Evolutionary conservation across 768 basidiomycete species (phyloP).

Genomic region (Leccinellum albellum): DNA sequence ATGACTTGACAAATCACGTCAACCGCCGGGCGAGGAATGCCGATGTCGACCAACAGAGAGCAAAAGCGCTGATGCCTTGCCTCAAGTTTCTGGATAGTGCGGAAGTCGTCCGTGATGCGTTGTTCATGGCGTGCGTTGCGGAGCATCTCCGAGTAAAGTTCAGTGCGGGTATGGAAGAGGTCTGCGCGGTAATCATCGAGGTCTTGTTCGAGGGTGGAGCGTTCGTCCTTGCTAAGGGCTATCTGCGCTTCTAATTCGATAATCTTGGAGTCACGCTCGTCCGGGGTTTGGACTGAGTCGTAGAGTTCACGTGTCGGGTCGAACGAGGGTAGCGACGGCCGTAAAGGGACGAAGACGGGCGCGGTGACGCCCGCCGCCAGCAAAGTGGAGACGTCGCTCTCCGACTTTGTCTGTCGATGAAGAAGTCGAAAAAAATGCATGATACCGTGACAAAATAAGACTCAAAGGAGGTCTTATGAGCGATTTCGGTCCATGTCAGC

Average conservation of each 20-base stretch:
- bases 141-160: conserved; percentile 30
- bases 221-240: conserved; percentile 12
- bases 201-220: conserved; percentile 22
- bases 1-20: conserved; percentile 21
- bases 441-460: background rate
- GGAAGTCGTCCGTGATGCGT: conserved; percentile 19
- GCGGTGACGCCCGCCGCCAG: background rate
- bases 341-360: conserved; percentile 25
- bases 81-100: conserved; percentile 27
- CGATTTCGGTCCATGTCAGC: background rate
- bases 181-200: conserved; percentile 26
- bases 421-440: conserved; percentile 50
- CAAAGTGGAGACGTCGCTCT: conserved; percentile 34
- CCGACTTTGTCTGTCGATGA: conserved; percentile 47
- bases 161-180: conserved; percentile 27
- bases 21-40: conserved; percentile 23
- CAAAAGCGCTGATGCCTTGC: conserved; percentile 22
- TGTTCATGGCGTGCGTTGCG: conserved; percentile 26
- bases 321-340: conserved; percentile 21
- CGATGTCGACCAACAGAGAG: conserved; percentile 24
- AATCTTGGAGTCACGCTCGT: conserved; percentile 6
- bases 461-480: background rate
- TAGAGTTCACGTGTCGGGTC: conserved; percentile 25
- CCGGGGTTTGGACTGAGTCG: background rate
- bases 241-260: conserved; percentile 15